A percentile compares a stretch with the other conserved stretches of the same genome.
These are phyloP conservation scores for Pezicula radicicola DNA, from an alignment of 2,329 filamentous ascomycete genomes.

Conservation along the genomic window DNA sequence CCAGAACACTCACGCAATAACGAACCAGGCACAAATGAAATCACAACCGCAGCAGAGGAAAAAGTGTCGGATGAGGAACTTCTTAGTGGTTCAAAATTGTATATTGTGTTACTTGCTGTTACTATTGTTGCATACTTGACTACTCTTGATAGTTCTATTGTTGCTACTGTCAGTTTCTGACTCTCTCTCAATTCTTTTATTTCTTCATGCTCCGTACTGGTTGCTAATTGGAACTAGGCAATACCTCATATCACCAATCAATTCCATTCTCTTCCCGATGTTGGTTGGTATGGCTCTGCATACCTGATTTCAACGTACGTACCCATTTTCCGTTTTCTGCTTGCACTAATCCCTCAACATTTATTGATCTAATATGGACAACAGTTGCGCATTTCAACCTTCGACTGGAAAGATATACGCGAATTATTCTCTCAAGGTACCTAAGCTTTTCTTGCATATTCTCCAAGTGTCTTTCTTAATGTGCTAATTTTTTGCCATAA, in stretches of 20 bases:
- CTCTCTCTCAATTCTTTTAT: no score
- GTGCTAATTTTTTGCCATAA: no score
- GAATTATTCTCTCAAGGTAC: conserved; percentile 32
- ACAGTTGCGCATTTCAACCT: conserved; percentile 45
- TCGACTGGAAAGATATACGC: conserved; percentile 48
- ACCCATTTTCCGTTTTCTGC: no score
- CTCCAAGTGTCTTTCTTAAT: no score
- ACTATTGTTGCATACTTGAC: conserved; percentile 13
- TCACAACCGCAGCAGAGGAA: no score
- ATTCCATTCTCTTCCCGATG: conserved; percentile 31
- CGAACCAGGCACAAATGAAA: no score
- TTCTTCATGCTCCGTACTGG: no score
- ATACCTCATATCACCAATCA: conserved; percentile 33
- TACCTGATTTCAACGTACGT: conserved; percentile 19
- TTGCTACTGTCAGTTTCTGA: conserved; percentile 30
- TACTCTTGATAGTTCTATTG: conserved; percentile 14
- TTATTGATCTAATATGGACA: neutral
- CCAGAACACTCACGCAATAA: no score
- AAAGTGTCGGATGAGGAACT: neutral
- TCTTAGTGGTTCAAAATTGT: conserved; percentile 2
- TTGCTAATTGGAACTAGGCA: conserved; percentile 12
- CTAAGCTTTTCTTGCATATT: no score
- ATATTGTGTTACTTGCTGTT: conserved; percentile 1
- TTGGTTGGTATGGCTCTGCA: conserved; percentile 31
- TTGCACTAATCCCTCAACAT: neutral